Evolutionary conservation across 257 asterid species (phyloP).

Genomic region (Capsicum pubescens): DNA sequence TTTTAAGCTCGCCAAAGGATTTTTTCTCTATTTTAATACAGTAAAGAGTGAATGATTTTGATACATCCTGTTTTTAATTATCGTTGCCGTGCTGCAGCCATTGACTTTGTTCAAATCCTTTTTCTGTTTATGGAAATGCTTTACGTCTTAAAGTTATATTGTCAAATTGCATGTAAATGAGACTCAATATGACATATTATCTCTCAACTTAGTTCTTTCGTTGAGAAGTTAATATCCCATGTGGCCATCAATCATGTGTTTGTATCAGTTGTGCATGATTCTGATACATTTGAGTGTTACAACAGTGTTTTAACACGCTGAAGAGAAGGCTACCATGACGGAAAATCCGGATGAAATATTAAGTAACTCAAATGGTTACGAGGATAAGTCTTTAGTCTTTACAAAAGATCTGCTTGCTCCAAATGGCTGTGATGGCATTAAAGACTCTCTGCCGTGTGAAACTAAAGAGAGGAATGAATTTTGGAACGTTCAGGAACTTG

Average conservation of each 20-base stretch:
- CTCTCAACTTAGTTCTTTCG: conserved; percentile 23
- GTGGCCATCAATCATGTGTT: background rate
- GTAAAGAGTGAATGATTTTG: background rate
- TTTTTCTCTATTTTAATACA: background rate
- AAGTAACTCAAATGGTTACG: conserved; percentile 46
- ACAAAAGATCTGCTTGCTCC: conserved; percentile 42
- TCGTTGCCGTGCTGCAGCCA: background rate
- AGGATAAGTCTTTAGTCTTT: conserved; percentile 41
- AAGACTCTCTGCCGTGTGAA: conserved; percentile 37
- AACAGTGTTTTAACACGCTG: conserved; percentile 50
- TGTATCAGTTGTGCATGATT: conserved; percentile 23
- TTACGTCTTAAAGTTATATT: background rate
- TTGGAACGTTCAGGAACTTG: conserved; percentile 36
- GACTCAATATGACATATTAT: background rate
- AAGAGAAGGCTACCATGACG: conserved; percentile 55
- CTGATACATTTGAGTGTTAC: conserved; percentile 38
- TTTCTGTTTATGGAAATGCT: background rate
- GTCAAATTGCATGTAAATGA: conserved; percentile 1
- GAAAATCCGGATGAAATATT: conserved; percentile 51
- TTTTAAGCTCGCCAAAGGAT: background rate
- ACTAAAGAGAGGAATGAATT: conserved; percentile 39
- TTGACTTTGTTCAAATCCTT: background rate
- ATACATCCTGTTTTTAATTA: background rate
- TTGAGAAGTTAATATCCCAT: conserved; percentile 13
- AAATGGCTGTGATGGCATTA: conserved; percentile 39